Conservation (phyloP, 225 moss, liverwort and hornwort species). For the Anthoceros angustus region DNA sequence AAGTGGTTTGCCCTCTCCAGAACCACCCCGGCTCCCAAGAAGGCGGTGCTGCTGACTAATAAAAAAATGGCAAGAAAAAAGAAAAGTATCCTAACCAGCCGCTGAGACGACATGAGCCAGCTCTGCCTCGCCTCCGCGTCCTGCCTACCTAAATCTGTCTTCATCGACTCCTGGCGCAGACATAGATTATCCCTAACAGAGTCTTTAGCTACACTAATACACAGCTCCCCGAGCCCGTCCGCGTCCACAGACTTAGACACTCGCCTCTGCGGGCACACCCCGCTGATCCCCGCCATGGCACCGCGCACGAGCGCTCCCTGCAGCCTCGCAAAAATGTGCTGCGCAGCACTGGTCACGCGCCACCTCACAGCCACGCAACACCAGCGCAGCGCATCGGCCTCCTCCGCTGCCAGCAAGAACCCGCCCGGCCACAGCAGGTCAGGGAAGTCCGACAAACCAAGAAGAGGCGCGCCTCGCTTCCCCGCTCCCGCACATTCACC, state of each 20-base stretch:
- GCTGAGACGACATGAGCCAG: constrained; percentile 43
- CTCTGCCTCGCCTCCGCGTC: constrained; percentile 41
- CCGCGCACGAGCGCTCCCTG: too few relatives aligned
- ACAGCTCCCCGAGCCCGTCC: background rate
- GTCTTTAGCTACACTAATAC: background rate
- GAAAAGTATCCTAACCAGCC: constrained; percentile 32
- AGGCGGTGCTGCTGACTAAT: constrained; percentile 24
- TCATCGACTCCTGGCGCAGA: background rate
- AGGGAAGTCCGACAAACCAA: too few relatives aligned
- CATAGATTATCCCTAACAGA: background rate
- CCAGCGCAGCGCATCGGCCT: too few relatives aligned
- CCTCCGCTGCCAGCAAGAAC: too few relatives aligned
- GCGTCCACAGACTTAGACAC: background rate
- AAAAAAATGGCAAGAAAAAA: constrained; percentile 28
- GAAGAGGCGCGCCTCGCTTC: too few relatives aligned
- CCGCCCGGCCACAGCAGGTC: too few relatives aligned
- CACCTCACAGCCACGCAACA: too few relatives aligned
- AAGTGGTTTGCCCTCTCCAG: constrained; percentile 74
- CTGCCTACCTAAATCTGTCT: constrained; percentile 17
- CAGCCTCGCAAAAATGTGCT: too few relatives aligned
- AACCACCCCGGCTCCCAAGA: constrained; percentile 58
- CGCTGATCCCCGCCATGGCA: background rate
- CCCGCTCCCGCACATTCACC: too few relatives aligned
- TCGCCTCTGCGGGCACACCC: constrained; percentile 3
- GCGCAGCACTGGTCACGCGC: too few relatives aligned